phyloP scores from a whole-genome alignment of 371 early-diverging fungal species.

The Mycotypha africana region DNA sequence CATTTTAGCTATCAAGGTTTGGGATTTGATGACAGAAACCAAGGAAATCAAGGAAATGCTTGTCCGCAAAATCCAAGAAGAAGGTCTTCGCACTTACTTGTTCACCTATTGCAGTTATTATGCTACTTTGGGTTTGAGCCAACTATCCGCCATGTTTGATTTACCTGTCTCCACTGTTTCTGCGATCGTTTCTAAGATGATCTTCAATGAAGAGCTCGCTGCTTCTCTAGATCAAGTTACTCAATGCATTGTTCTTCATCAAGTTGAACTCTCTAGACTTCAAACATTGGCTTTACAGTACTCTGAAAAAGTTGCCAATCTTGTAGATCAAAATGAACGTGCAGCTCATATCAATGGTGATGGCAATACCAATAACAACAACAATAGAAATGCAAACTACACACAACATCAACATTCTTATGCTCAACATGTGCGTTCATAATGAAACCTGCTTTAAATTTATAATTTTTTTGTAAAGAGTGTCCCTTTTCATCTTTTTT shows the following conservation, averaged over 20 bases:
- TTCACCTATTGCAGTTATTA: slow-evolving; percentile 88
- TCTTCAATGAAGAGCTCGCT: slow-evolving; percentile 86
- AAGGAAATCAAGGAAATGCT: slow-evolving; percentile 89
- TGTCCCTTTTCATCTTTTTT: too few relatives aligned
- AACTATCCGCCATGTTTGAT: slow-evolving; percentile 84
- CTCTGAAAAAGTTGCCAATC: slow-evolving; percentile 81
- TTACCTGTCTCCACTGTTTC: slow-evolving; percentile 64
- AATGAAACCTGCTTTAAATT: too few relatives aligned
- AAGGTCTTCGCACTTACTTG: slow-evolving; percentile 93
- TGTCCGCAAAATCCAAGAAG: slow-evolving; percentile 84
- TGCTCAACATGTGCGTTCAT: too few relatives aligned
- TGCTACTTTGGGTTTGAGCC: slow-evolving; percentile 77
- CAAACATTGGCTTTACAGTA: slow-evolving; percentile 83
- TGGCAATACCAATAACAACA: slow-evolving; percentile 4
- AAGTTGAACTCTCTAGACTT: slow-evolving; percentile 76
- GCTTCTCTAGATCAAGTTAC: slow-evolving; percentile 79
- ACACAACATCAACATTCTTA: slow-evolving; percentile 4
- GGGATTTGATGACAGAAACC: slow-evolving; percentile 85
- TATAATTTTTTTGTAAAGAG: too few relatives aligned
- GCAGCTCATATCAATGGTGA: slow-evolving; percentile 26
- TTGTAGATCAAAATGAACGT: slow-evolving; percentile 92
- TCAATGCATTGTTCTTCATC: slow-evolving; percentile 77
- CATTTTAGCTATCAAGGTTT: slow-evolving; percentile 89
- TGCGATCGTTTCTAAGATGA: slow-evolving; percentile 86
- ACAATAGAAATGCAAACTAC: slow-evolving; percentile 2